Percentiles rank a stretch among this genome's conserved stretches.
Conservation (phyloP, 345 rosid genomes). For the Moringa oleifera region DNA sequence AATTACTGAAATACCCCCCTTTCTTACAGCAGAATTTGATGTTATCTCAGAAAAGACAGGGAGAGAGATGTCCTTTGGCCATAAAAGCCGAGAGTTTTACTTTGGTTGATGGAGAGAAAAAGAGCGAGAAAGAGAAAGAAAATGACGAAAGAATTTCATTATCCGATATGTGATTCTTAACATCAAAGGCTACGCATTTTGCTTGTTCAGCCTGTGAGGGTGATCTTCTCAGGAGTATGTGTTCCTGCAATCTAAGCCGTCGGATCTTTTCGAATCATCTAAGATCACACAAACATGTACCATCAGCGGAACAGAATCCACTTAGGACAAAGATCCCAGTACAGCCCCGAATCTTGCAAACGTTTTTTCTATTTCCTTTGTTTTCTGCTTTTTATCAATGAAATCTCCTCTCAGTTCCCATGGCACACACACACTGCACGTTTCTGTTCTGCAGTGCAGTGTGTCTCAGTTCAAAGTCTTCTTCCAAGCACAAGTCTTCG, state of each 20-base stretch:
- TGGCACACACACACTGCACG: slow-evolving; percentile 10
- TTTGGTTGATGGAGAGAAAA: no score
- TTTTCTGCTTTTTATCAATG: slow-evolving; percentile 12
- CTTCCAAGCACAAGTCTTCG: slow-evolving; percentile 12
- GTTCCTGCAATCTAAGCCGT: slow-evolving; percentile 16
- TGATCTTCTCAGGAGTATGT: neutral
- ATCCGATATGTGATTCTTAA: no score
- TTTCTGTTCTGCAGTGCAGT: slow-evolving; percentile 26
- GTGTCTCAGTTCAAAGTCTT: slow-evolving; percentile 14
- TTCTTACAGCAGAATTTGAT: no score
- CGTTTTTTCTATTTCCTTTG: neutral
- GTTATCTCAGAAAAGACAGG: no score
- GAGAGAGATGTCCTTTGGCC: no score
- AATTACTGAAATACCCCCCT: no score
- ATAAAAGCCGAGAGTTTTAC: no score
- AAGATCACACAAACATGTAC: slow-evolving; percentile 9
- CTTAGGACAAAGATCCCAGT: slow-evolving; percentile 22
- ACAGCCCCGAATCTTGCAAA: neutral
- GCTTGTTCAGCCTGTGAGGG: neutral
- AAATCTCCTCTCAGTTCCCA: slow-evolving; percentile 15
- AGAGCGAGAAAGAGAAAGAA: no score
- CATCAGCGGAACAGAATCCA: slow-evolving; percentile 35
- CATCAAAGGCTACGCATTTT: no score
- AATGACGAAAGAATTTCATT: no score
- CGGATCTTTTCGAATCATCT: slow-evolving; percentile 10